phyloP scores from a whole-genome alignment of 371 early-diverging fungal species.

The Mortierella sp. region DNA sequence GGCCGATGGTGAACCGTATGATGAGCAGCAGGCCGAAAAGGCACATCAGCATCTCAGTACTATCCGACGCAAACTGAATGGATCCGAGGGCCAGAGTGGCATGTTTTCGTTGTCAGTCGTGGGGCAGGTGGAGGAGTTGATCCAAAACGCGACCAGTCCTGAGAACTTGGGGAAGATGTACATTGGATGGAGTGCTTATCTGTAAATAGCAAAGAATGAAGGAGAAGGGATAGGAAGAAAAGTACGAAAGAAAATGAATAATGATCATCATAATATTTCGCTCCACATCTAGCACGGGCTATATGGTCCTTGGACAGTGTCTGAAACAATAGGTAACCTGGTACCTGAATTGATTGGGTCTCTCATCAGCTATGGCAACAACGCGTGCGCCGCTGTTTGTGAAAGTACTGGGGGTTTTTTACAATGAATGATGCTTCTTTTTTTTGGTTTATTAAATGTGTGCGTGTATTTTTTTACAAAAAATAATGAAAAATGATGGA shows the following conservation, averaged over 20 bases:
- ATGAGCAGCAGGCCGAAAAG: slow-evolving; percentile 40
- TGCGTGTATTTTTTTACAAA: no score
- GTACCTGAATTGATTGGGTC: no score
- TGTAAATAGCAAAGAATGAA: slow-evolving; percentile 48
- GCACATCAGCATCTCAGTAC: slow-evolving; percentile 52
- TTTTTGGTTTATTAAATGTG: no score
- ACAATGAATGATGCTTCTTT: no score
- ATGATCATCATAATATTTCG: no score
- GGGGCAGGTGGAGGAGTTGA: slow-evolving; percentile 76
- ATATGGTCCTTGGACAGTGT: no score
- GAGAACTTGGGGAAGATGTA: slow-evolving; percentile 86
- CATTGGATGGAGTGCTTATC: slow-evolving; percentile 80
- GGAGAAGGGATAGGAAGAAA: background rate
- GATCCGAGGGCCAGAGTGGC: slow-evolving; percentile 53
- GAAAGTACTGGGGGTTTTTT: no score
- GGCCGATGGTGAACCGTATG: slow-evolving; percentile 20
- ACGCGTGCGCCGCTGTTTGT: no score
- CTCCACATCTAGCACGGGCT: no score
- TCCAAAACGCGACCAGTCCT: slow-evolving; percentile 79
- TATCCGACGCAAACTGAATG: slow-evolving; percentile 78
- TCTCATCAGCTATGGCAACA: no score
- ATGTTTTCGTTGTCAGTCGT: slow-evolving; percentile 62
- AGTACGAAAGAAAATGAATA: background rate
- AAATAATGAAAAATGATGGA: no score
- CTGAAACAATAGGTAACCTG: no score